Evolutionary conservation across 2,329 filamentous ascomycete species (phyloP).

Genomic region (Paecilomyces niveus): DNA sequence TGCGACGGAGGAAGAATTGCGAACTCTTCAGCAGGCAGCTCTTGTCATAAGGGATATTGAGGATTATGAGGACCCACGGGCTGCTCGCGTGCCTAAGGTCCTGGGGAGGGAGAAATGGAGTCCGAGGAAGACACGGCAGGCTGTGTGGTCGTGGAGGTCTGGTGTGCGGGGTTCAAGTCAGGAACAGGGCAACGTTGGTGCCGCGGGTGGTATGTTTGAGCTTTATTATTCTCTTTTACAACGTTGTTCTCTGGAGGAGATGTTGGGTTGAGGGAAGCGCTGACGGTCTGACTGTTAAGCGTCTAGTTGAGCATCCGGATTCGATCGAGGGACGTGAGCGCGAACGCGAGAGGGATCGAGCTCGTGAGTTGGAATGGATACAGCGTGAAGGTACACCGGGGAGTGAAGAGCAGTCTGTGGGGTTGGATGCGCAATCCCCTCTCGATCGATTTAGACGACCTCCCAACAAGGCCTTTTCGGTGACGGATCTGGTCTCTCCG

Average conservation of each 20-base stretch:
- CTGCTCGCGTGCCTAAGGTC: conserved; percentile 33
- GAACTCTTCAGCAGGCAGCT: conserved; percentile 11
- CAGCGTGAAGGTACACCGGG: background rate
- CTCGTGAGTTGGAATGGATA: conserved; percentile 18
- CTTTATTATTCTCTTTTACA: background rate
- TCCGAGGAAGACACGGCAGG: conserved; percentile 16
- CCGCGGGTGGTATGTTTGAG: conserved; percentile 21
- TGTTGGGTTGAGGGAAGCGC: conserved; percentile 25
- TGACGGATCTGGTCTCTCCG: conserved; percentile 80
- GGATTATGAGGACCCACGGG: conserved; percentile 32
- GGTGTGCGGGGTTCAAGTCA: conserved; percentile 13
- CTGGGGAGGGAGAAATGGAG: conserved; percentile 32
- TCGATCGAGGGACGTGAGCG: conserved; percentile 28
- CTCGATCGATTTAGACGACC: conserved; percentile 71
- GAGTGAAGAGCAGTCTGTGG: background rate
- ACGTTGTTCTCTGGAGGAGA: background rate
- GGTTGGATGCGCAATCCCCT: conserved; percentile 49
- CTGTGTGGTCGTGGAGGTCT: conserved; percentile 9
- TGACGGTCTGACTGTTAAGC: conserved; percentile 56
- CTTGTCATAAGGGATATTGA: conserved; percentile 33
- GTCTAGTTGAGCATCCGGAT: conserved; percentile 50
- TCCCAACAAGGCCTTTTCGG: conserved; percentile 72
- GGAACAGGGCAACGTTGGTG: conserved; percentile 16
- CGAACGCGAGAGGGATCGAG: conserved; percentile 22
- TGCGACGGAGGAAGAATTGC: conserved; percentile 4